Conservation (phyloP, 345 rosid genomes). For the thale cress (Arabidopsis thaliana) region DNA sequence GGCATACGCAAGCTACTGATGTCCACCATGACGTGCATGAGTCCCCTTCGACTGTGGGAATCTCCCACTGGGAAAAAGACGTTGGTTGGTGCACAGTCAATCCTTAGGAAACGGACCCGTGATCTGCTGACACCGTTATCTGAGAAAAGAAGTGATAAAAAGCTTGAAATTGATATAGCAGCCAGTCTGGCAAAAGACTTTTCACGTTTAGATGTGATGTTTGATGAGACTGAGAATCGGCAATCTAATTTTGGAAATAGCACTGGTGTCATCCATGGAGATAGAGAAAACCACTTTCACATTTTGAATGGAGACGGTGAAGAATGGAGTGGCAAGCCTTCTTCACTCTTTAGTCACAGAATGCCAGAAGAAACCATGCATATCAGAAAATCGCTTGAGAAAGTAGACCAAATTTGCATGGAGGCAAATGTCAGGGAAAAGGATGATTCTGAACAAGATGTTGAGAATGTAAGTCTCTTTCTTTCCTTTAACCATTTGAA, state of each 20-base stretch:
- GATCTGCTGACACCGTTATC: conserved; percentile 91
- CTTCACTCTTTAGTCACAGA: conserved; percentile 37
- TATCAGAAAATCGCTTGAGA: conserved; percentile 41
- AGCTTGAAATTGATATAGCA: conserved; percentile 73
- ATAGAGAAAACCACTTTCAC: conserved; percentile 59
- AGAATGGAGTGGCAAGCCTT: conserved; percentile 33
- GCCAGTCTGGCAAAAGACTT: conserved; percentile 75
- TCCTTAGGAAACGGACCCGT: conserved; percentile 83
- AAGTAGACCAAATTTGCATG: conserved; percentile 41
- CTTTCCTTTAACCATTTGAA: conserved; percentile 9
- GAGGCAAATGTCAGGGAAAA: conserved; percentile 46
- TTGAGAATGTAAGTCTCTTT: conserved; percentile 52
- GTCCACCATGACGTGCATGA: conserved; percentile 84
- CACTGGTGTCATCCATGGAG: conserved; percentile 47
- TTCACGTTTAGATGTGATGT: conserved; percentile 84
- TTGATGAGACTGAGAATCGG: conserved; percentile 57
- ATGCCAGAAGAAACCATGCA: conserved; percentile 40
- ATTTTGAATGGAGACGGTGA: conserved; percentile 40
- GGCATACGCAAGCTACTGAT: conserved; percentile 95
- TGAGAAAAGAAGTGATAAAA: conserved; percentile 82
- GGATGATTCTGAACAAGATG: conserved; percentile 40
- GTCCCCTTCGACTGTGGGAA: conserved; percentile 91
- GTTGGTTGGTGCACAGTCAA: conserved; percentile 79
- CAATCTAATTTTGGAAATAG: conserved; percentile 44
- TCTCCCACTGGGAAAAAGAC: conserved; percentile 92